Base-by-base conservation (phyloP, 805 yeast species). In the Spencermartinsiella europaea region DNA sequence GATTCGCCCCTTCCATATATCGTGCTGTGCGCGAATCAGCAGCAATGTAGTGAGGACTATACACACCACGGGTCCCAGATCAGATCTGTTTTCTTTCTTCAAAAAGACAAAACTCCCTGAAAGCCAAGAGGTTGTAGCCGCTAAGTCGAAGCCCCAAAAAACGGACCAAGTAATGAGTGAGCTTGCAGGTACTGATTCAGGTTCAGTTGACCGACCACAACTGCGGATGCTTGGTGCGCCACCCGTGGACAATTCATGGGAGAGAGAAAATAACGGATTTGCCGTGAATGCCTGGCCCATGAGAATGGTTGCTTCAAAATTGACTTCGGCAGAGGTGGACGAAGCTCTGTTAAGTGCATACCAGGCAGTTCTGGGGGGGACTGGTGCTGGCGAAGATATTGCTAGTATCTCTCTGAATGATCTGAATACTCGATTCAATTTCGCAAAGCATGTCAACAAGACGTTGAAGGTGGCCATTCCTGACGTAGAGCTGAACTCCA, bases 391-490 rank as follows among this genome's bases (percentile, higher is more conserved):
- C 27, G 37, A 20, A 7, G 51, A 50, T 3, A 33, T 51, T 21
- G 39, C 44, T n/a, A 25, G 38, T n/a, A 41, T 44, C 5, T 21
- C 51, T 5, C 61, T 75, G 42, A 57, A 59, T 38, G 77, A 80
- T 51, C 66, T 82, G 36, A 49, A 58, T n/a, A 59, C 64, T 47
- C 67, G 86, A 57, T 80, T 83, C 57, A 53, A 61, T 17, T 63
- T 75, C 17, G 53, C 73, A 40, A 82, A 81, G 61, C 51, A 53
- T 16, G 68, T 81, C 39, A 80, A 76, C 53, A 62, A 60, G 48
- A 60, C 61, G 21, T 72, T 80, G 45, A 78, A 81, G 2, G 60
- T 79, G 31, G 70, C 73, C 25, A 67, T 83, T 22, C 76, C 77
- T 21, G 89, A 82, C 60, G 65, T 66, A 40, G 62, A 68, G 31